Evolutionary conservation across 192 early-diverging fungal genomes (phyloP), one percentile per base, ranked within the genome.

Genomic region (Coemansia sp.): DNA sequence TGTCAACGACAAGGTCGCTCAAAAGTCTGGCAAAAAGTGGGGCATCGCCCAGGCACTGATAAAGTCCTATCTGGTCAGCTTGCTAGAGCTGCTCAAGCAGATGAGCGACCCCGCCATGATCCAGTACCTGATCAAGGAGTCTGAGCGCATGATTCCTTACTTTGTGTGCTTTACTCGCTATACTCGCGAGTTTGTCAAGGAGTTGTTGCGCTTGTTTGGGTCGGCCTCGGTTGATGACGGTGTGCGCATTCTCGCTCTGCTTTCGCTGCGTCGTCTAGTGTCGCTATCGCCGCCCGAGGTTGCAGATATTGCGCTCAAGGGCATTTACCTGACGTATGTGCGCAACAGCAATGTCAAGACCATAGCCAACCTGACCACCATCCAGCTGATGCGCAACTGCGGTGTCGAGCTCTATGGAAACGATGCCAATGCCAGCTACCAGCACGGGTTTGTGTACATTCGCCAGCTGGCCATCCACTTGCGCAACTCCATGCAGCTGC

Each of bases 351-450:
- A 89, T 61, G 88, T 84, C 64, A 95, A 93, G 13, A 93, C 85
- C 36, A 58, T 90, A 16, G 87, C 92, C 69, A 94, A 93, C 8
- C 85, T 95, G 72, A 87, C 91, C 6, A 81, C 85, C 36, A 91
- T 97, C 79, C 87, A 91, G 70, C 88, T 98, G 68, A 96, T 98
- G 94, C 83, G 87, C 64, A 94, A 93, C 83, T 95, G 91, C 75
- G 91, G 92, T 56, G 92, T 93, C 28, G 93, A 97, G 61, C 85
- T 98, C 13, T 90, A 88, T 66, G 94, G 94, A 7, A 57, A 91
- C 34, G 85, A 96, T 69, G 80, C 87, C 4, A 83, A 86, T 6
- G 73, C 90, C 52, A 90, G 91, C 35, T 99, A 99, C 84, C 94
- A 96, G 73, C 92, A 92, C 60, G 95, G 87, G 31, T 99, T 98